These are phyloP conservation scores for Cercospora sp. DNA, from an alignment of 2,329 filamentous ascomycete genomes.

Conservation along the genomic window DNA sequence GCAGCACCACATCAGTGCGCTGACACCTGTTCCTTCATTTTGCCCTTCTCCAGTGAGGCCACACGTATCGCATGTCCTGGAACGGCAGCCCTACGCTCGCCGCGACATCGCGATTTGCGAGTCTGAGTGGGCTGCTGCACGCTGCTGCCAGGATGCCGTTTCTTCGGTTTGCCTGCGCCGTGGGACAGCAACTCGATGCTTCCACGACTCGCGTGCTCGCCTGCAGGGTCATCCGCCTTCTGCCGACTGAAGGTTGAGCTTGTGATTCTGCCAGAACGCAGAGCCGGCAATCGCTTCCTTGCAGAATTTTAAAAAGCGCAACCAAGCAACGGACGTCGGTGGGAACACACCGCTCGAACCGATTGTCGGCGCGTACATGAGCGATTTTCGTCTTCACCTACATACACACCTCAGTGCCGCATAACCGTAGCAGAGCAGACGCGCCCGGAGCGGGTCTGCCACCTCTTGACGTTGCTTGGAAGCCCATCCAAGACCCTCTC, in stretches of 20 bases:
- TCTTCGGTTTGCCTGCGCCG: slow-evolving; percentile 14
- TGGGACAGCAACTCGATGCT: slow-evolving; percentile 7
- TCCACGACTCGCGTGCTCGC: slow-evolving; percentile 17
- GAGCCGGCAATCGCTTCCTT: slow-evolving; percentile 13
- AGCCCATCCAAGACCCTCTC: not conserved
- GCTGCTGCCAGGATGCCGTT: not conserved
- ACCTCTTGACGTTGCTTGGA: slow-evolving; percentile 12
- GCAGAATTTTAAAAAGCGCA: slow-evolving; percentile 23
- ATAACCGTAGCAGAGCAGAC: slow-evolving; percentile 19
- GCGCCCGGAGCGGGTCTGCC: slow-evolving; percentile 8
- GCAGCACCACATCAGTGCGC: not conserved
- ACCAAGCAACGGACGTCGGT: not conserved
- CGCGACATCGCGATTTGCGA: not conserved
- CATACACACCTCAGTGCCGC: slow-evolving; percentile 12
- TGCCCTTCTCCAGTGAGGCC: not conserved
- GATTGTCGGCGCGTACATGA: slow-evolving; percentile 14
- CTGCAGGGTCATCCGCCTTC: slow-evolving; percentile 14
- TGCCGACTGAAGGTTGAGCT: slow-evolving; percentile 21
- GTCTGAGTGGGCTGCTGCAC: not conserved
- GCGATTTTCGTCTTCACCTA: slow-evolving; percentile 20
- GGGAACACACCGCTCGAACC: slow-evolving; percentile 14
- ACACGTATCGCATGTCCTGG: not conserved
- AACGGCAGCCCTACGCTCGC: slow-evolving; percentile 3
- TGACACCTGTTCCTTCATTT: not conserved
- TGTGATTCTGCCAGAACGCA: not conserved